phyloP scores from a whole-genome alignment of 495 filamentous ascomycete genomes.

The Immersiella caudata region DNA sequence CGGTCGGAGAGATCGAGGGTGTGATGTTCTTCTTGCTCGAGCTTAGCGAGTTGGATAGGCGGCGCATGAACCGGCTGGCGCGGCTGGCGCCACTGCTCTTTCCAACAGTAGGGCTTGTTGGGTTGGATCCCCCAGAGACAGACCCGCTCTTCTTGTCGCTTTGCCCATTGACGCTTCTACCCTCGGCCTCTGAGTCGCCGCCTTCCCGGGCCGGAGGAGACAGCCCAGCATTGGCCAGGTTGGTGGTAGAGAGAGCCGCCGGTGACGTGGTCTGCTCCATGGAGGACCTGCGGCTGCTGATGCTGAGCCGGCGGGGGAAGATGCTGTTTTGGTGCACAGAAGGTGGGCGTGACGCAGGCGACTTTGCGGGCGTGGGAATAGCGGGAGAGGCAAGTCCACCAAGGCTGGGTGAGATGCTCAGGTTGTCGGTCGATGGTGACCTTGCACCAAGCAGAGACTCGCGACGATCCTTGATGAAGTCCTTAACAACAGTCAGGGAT shows the following conservation, averaged over 20 bases:
- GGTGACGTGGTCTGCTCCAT: slow-evolving; percentile 32
- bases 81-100: slow-evolving; percentile 61
- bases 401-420: slow-evolving; percentile 32
- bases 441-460: slow-evolving; percentile 40
- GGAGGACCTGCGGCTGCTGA: slow-evolving; percentile 51
- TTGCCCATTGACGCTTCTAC: slow-evolving; percentile 16
- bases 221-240: slow-evolving; percentile 13
- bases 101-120: slow-evolving; percentile 42
- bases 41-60: slow-evolving; percentile 72
- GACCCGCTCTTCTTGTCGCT: slow-evolving; percentile 28
- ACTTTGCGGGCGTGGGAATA: slow-evolving; percentile 26
- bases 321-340: slow-evolving; percentile 40
- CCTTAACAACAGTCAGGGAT: slow-evolving; percentile 55
- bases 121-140: slow-evolving; percentile 22
- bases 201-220: slow-evolving; percentile 39
- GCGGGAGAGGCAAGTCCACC: slow-evolving; percentile 34
- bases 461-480: slow-evolving; percentile 56
- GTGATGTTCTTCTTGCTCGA: slow-evolving; percentile 60
- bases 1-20: slow-evolving; percentile 58
- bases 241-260: slow-evolving; percentile 13
- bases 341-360: slow-evolving; percentile 49
- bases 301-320: slow-evolving; percentile 46
- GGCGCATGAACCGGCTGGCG: slow-evolving; percentile 76
- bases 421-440: slow-evolving; percentile 47
- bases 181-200: slow-evolving; percentile 38